These are phyloP conservation scores for Aphanoascus verrucosus DNA, from an alignment of 2,329 filamentous ascomycete genomes.

Conservation along the genomic window DNA sequence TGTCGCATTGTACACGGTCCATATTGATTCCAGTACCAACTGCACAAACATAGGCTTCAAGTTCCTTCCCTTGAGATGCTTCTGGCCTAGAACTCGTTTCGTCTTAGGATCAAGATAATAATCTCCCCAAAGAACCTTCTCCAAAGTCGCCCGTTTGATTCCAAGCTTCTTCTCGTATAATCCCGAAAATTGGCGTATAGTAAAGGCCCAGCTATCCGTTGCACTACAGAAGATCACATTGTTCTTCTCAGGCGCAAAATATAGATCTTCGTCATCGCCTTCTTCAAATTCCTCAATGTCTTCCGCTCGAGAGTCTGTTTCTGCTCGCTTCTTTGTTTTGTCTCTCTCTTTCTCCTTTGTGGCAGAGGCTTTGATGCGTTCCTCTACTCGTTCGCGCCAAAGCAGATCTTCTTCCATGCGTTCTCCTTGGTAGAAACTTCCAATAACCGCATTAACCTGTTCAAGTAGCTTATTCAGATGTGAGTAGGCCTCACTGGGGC, in stretches of 20 bases:
- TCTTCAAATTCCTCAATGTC: conserved; percentile 63
- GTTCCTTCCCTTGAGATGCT: conserved; percentile 82
- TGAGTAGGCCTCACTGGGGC: conserved; percentile 73
- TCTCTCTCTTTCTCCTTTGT: conserved; percentile 48
- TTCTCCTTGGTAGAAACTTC: conserved; percentile 95
- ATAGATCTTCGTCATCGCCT: conserved; percentile 88
- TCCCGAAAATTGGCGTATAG: conserved; percentile 81
- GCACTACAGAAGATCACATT: conserved; percentile 99
- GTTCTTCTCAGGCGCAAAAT: conserved; percentile 95
- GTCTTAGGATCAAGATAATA: conserved; percentile 96
- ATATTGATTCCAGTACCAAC: conserved; percentile 86
- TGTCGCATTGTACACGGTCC: conserved; percentile 90
- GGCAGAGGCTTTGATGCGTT: conserved; percentile 62
- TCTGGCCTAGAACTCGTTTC: conserved; percentile 79
- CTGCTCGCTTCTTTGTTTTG: conserved; percentile 34
- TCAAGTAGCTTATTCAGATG: conserved; percentile 84
- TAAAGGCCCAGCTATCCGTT: conserved; percentile 98
- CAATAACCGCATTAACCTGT: conserved; percentile 93
- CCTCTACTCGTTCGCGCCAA: conserved; percentile 89
- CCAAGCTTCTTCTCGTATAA: conserved; percentile 95
- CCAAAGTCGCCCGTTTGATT: conserved; percentile 75
- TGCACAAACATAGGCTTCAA: conserved; percentile 98
- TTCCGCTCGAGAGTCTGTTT: conserved; percentile 42
- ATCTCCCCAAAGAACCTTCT: conserved; percentile 94
- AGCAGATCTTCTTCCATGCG: conserved; percentile 96